A percentile compares a stretch with the other conserved stretches of the same genome.
These are phyloP conservation scores for Novymonas esmeraldas DNA, from an alignment of 208 protist genomes.

Conservation along the genomic window DNA sequence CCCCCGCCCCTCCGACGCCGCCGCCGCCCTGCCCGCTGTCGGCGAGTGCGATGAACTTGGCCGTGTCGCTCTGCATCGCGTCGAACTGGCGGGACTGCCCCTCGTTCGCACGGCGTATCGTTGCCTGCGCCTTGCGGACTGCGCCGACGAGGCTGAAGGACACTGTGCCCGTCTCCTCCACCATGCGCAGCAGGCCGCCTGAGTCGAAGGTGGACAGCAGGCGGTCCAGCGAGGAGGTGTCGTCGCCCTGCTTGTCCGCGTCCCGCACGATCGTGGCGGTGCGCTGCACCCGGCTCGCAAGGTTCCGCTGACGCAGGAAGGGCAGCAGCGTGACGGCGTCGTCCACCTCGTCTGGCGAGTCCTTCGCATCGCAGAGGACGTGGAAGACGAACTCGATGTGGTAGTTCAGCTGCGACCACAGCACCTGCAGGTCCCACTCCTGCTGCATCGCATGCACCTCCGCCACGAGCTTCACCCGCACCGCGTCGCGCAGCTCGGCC, in stretches of 20 bases:
- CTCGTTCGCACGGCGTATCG: conserved; percentile 45
- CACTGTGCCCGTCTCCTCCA: conserved; percentile 75
- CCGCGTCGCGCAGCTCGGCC: conserved; percentile 25
- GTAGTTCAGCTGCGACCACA: conserved; percentile 87
- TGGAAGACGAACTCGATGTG: conserved; percentile 81
- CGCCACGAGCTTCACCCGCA: conserved; percentile 45
- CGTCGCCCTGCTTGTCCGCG: conserved; percentile 29
- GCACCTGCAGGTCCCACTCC: conserved; percentile 75
- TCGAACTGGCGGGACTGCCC: conserved; percentile 48
- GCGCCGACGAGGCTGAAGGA: conserved; percentile 83
- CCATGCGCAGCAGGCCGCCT: conserved; percentile 62
- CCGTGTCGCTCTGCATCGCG: conserved; percentile 46
- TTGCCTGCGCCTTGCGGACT: conserved; percentile 64
- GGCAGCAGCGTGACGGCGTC: conserved; percentile 63
- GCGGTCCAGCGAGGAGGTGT: conserved; percentile 56
- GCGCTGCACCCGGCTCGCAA: conserved; percentile 54
- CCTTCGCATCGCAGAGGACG: conserved; percentile 76
- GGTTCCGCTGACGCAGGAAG: conserved; percentile 65
- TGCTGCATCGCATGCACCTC: conserved; percentile 58
- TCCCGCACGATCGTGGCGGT: conserved; percentile 48
- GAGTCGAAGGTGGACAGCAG: conserved; percentile 63
- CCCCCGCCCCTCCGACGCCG: conserved; percentile 13
- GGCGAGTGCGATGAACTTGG: conserved; percentile 34
- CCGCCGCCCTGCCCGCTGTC: conserved; percentile 31
- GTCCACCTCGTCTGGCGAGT: conserved; percentile 57